These are phyloP conservation scores for Aspergillus saccharolyticus DNA, from an alignment of 495 filamentous ascomycete genomes.

Conservation along the genomic window DNA sequence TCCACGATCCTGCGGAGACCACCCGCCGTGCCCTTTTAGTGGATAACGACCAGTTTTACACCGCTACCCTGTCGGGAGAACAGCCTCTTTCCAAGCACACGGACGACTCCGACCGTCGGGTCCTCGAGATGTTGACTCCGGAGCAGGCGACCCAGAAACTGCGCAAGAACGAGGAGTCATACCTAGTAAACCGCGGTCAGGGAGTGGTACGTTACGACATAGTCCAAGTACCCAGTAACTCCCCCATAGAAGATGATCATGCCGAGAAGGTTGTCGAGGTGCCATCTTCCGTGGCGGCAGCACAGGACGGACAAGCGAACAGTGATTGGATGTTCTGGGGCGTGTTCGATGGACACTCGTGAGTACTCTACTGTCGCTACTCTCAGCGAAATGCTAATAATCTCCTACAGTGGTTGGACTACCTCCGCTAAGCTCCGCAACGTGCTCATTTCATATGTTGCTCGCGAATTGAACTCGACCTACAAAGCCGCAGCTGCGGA, in stretches of 20 bases:
- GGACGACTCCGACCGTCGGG: conserved; percentile 71
- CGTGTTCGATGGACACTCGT: conserved; percentile 96
- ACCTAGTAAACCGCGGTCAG: conserved; percentile 79
- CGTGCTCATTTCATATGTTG: conserved; percentile 84
- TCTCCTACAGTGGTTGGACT: conserved; percentile 75
- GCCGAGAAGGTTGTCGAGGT: conserved; percentile 95
- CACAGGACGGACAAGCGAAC: conserved; percentile 46
- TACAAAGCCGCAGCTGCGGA: conserved; percentile 74
- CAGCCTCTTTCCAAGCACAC: conserved; percentile 81
- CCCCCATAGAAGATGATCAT: conserved; percentile 98
- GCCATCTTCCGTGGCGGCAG: conserved; percentile 50
- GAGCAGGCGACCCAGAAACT: conserved; percentile 91
- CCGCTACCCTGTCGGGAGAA: conserved; percentile 71
- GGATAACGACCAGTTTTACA: conserved; percentile 78
- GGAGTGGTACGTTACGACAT: conserved; percentile 94
- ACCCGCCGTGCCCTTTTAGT: conserved; percentile 58
- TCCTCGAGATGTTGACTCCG: conserved; percentile 92
- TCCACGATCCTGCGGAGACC: conserved; percentile 27
- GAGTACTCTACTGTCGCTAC: conserved; percentile 23
- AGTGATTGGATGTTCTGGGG: conserved; percentile 99
- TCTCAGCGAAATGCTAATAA: conserved; percentile 11
- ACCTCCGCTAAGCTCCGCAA: conserved; percentile 95
- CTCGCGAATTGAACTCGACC: conserved; percentile 86
- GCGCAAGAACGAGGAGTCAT: conserved; percentile 83
- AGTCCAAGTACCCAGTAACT: conserved; percentile 92